phyloP scores from a whole-genome alignment of 371 early-diverging fungal genomes.

The Nematocida major region DNA sequence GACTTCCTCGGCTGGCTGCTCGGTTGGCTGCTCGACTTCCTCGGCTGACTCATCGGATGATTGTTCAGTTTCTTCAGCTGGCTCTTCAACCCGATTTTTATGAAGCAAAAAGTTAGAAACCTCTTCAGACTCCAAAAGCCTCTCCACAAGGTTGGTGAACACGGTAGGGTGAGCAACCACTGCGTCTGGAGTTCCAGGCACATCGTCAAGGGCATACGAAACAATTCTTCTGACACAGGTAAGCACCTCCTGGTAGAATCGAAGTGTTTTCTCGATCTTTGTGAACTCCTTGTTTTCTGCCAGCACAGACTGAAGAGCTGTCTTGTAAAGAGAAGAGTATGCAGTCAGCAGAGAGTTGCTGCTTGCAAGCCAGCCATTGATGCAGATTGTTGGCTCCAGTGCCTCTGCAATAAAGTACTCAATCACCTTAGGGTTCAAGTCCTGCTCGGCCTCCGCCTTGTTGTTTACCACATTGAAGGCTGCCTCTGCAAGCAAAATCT shows the following conservation, averaged over 20 bases:
- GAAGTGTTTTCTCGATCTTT: neutral
- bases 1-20: too few species aligned
- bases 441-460: neutral
- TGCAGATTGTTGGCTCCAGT: neutral
- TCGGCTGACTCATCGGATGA: too few species aligned
- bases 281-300: neutral
- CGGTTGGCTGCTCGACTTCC: too few species aligned
- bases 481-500: neutral
- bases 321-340: neutral
- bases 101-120: too few species aligned
- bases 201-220: neutral
- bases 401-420: neutral
- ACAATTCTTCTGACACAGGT: neutral
- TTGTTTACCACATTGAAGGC: neutral
- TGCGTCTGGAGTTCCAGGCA: neutral
- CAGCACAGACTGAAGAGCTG: neutral
- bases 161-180: neutral
- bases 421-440: neutral
- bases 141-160: neutral
- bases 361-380: neutral
- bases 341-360: neutral
- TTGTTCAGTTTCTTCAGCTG: too few species aligned
- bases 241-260: neutral
- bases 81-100: too few species aligned
- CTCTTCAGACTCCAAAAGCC: neutral